phyloP scores from a whole-genome alignment of 352 stramenopile genomes.

The Globisporangium spinosum region DNA sequence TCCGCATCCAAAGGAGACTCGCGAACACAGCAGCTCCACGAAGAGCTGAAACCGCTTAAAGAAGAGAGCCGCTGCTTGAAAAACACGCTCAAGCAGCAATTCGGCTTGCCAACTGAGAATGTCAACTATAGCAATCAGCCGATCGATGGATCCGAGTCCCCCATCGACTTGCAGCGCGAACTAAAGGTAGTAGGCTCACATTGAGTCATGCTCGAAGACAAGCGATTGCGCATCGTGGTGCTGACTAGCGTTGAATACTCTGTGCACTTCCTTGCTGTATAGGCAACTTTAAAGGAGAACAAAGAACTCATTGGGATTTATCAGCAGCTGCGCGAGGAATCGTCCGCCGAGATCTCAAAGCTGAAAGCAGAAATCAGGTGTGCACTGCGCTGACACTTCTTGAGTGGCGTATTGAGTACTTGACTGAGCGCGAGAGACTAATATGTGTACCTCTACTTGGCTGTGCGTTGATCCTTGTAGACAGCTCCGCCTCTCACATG shows the following conservation, averaged over 20 bases:
- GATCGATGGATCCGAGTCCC: conserved; percentile 13
- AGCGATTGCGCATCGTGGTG: not conserved
- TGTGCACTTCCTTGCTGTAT: not conserved
- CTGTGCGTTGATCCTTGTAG: not conserved
- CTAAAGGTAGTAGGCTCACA: conserved; percentile 26
- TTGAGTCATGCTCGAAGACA: not conserved
- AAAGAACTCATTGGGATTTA: conserved; percentile 75
- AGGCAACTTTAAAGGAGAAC: conserved; percentile 66
- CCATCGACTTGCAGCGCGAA: conserved; percentile 46
- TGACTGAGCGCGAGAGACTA: not conserved
- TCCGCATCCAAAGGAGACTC: conserved; percentile 22
- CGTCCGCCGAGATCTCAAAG: conserved; percentile 37
- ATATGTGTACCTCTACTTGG: not conserved
- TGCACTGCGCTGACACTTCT: not conserved
- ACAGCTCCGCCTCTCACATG: conserved; percentile 6
- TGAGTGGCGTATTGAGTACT: not conserved
- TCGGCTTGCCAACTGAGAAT: conserved; percentile 23
- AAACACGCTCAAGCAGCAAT: conserved; percentile 60
- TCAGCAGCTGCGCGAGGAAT: conserved; percentile 62
- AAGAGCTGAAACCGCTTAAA: conserved; percentile 45
- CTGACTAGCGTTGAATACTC: not conserved
- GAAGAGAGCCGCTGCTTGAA: conserved; percentile 69
- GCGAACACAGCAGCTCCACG: conserved; percentile 19
- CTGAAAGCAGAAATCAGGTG: conserved; percentile 61
- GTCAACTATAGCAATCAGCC: conserved; percentile 9